Conservation (phyloP, 352 stramenopile species). For the Phytopythium chamaehyphon region DNA sequence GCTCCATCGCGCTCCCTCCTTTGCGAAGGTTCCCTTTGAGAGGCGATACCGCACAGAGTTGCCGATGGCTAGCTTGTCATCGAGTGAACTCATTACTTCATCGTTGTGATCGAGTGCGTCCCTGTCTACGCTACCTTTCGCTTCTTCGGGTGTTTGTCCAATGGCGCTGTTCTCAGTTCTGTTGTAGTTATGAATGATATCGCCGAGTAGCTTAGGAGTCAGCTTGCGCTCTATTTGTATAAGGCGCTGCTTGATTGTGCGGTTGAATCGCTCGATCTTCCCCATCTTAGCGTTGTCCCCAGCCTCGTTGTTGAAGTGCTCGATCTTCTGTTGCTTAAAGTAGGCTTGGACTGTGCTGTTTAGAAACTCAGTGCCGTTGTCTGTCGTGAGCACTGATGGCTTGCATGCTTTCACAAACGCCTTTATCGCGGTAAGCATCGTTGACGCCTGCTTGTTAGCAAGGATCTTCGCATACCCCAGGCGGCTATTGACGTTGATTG, state of each 20-base stretch:
- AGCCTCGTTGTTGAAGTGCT: conserved; percentile 34
- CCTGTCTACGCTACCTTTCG: conserved; percentile 20
- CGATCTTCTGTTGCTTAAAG: conserved; percentile 26
- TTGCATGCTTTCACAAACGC: conserved; percentile 19
- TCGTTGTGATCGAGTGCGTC: conserved; percentile 18
- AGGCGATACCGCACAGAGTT: conserved; percentile 11
- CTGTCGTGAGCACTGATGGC: conserved; percentile 21
- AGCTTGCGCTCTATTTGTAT: conserved; percentile 15
- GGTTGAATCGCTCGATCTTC: conserved; percentile 43
- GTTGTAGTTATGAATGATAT: conserved; percentile 37
- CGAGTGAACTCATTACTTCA: conserved; percentile 6
- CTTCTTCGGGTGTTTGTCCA: conserved; percentile 16
- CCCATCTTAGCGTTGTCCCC: conserved; percentile 34
- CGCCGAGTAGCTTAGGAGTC: conserved; percentile 17
- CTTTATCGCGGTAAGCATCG: conserved; percentile 20
- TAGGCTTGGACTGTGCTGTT: conserved; percentile 20
- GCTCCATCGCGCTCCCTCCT: conserved; percentile 18
- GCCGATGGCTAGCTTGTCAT: conserved; percentile 11
- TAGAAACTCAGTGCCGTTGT: conserved; percentile 38
- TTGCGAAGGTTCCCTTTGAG: conserved; percentile 18
- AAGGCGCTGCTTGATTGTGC: conserved; percentile 30
- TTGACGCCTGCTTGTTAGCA: conserved; percentile 24
- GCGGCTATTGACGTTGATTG: conserved; percentile 35
- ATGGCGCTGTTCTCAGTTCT: conserved; percentile 24
- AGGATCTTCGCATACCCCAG: conserved; percentile 35